Conservation (phyloP, 2,329 filamentous ascomycete genomes). For the Fusarium nygamai region DNA sequence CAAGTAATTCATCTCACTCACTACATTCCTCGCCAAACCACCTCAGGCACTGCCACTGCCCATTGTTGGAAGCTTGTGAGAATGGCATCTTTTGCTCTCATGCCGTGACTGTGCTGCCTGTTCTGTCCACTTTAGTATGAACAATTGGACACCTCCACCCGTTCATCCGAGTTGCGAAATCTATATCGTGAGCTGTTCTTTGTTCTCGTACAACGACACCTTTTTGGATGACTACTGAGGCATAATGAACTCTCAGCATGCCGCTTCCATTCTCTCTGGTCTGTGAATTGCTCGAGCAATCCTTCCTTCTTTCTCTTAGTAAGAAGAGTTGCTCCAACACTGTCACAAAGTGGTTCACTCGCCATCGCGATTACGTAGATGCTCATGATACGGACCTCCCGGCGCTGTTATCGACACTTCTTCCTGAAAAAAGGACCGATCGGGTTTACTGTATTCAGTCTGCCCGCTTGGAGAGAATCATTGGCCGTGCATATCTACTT, state of each 20-base stretch:
- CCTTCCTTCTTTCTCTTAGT: slow-evolving; percentile 60
- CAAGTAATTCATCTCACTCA: slow-evolving; percentile 38
- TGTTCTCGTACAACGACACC: not conserved
- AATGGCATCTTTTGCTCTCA: slow-evolving; percentile 12
- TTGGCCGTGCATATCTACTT: slow-evolving; percentile 73
- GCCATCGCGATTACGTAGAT: slow-evolving; percentile 68
- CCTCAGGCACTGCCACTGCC: slow-evolving; percentile 5
- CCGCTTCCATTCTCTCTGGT: slow-evolving; percentile 74
- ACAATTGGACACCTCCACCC: not conserved
- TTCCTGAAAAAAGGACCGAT: slow-evolving; percentile 80
- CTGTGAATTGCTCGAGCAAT: slow-evolving; percentile 76
- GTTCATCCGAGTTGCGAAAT: not conserved
- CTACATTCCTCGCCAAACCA: slow-evolving; percentile 3
- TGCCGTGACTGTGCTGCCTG: slow-evolving; percentile 23
- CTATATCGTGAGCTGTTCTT: not conserved
- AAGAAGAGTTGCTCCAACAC: slow-evolving; percentile 48
- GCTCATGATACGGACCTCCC: slow-evolving; percentile 64
- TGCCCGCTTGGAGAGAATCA: slow-evolving; percentile 69
- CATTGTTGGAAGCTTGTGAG: not conserved
- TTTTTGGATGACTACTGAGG: not conserved
- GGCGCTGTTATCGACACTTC: slow-evolving; percentile 77
- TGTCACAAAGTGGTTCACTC: slow-evolving; percentile 74
- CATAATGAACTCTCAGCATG: slow-evolving; percentile 55
- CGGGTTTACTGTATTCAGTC: slow-evolving; percentile 79
- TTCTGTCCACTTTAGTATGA: not conserved